phyloP scores from a whole-genome alignment of 768 basidiomycete species.

The Trametes punicea region DNA sequence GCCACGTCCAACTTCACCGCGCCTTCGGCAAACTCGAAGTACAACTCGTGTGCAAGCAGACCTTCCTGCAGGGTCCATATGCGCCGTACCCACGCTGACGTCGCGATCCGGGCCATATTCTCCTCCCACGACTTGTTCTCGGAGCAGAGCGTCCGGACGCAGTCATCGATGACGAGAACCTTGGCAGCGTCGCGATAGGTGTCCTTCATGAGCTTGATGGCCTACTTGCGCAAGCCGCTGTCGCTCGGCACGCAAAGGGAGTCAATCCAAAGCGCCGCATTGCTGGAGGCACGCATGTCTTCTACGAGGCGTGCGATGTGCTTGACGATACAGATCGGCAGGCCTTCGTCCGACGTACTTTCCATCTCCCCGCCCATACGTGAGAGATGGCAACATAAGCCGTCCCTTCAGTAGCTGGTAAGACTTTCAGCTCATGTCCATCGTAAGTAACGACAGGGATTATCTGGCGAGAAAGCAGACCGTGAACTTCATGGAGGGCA shows the following conservation, averaged over 20 bases:
- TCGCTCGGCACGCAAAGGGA: conserved; percentile 11
- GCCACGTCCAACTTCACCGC: conserved; percentile 7
- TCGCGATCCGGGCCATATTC: not conserved
- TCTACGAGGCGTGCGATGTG: not conserved
- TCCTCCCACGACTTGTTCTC: not conserved
- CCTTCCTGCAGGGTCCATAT: conserved; percentile 4
- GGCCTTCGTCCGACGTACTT: not conserved
- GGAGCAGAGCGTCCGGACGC: conserved; percentile 2
- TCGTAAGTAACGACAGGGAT: too few relatives aligned
- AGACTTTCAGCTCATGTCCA: too few relatives aligned
- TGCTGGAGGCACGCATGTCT: not conserved
- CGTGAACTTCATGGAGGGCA: too few relatives aligned
- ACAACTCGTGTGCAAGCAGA: not conserved
- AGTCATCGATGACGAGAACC: conserved; percentile 11
- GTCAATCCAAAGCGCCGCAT: conserved; percentile 15
- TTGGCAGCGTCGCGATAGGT: conserved; percentile 11
- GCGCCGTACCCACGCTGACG: conserved; percentile 2
- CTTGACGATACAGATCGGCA: not conserved
- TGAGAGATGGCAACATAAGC: not conserved
- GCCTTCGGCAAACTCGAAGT: not conserved
- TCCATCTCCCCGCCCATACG: not conserved
- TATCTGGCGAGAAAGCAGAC: too few relatives aligned
- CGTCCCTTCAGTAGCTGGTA: too few relatives aligned
- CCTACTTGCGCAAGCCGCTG: conserved; percentile 1
- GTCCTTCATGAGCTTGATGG: conserved; percentile 16